Conservation (phyloP, 2,329 filamentous ascomycete genomes). For the Nothophoma quercina region DNA sequence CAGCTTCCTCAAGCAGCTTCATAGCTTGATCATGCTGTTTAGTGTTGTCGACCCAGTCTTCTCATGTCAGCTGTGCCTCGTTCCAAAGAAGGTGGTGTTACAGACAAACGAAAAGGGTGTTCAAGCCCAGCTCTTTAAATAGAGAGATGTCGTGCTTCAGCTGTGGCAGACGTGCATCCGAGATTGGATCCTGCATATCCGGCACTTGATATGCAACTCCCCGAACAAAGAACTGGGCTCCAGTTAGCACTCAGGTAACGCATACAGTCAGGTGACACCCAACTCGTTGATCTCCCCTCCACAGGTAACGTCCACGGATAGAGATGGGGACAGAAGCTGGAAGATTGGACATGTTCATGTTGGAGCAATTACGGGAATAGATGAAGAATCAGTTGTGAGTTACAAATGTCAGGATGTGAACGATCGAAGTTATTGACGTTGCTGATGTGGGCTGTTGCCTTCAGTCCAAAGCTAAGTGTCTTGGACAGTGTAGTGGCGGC, state of each 20-base stretch:
- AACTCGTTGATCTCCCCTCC: constrained; percentile 14
- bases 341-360: not conserved
- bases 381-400: not conserved
- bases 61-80: not conserved
- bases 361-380: not conserved
- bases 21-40: constrained; percentile 18
- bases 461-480: not conserved
- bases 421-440: not conserved
- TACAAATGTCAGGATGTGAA: not conserved
- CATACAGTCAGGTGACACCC: not conserved
- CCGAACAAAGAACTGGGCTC: constrained; percentile 13
- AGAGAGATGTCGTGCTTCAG: constrained; percentile 15
- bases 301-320: constrained; percentile 18
- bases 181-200: constrained; percentile 8
- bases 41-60: constrained; percentile 16
- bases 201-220: constrained; percentile 12
- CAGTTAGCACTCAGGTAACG: not conserved
- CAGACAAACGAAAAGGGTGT: constrained; percentile 20
- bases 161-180: constrained; percentile 10
- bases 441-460: constrained; percentile 8
- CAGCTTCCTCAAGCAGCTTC: constrained; percentile 21
- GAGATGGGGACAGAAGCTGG: constrained; percentile 12
- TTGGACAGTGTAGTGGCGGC: constrained; percentile 3
- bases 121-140: constrained; percentile 19
- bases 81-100: not conserved